These are phyloP conservation scores for Verticillium klebahnii DNA, from an alignment of 2,329 filamentous ascomycete species.

Conservation along the genomic window DNA sequence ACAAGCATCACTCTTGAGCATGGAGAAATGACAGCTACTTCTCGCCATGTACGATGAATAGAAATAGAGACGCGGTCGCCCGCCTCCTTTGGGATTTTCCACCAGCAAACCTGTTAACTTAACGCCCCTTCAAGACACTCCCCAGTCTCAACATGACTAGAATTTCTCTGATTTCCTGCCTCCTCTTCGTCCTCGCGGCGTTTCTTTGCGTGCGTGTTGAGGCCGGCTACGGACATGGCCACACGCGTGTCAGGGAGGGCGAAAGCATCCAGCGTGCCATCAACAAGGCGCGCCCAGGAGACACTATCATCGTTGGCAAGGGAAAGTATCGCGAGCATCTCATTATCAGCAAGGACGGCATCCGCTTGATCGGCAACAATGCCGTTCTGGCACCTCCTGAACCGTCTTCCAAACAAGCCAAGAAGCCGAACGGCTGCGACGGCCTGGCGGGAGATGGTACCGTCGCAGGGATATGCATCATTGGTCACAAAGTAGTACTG, in stretches of 20 bases:
- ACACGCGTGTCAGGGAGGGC: neutral
- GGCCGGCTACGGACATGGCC: neutral
- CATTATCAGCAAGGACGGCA: constrained; percentile 25
- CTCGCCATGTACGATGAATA: neutral
- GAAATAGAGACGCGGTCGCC: neutral
- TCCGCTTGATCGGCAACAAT: constrained; percentile 23
- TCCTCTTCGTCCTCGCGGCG: neutral
- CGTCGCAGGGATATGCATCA: constrained; percentile 28
- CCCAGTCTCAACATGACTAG: neutral
- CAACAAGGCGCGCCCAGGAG: constrained; percentile 19
- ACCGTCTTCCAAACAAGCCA: constrained; percentile 15
- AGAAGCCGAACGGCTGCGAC: constrained; percentile 22
- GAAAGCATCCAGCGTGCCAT: constrained; percentile 26
- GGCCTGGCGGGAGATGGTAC: constrained; percentile 20
- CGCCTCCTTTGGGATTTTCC: neutral
- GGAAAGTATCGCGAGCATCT: constrained; percentile 29
- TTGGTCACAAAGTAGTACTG: constrained; percentile 20
- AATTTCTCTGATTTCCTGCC: neutral
- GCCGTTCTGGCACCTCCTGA: constrained; percentile 20
- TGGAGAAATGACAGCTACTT: neutral
- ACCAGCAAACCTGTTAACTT: neutral
- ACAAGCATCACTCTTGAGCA: neutral
- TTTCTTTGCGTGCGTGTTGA: neutral
- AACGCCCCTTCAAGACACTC: no score
- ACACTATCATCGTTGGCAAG: constrained; percentile 24